Evolutionary conservation across 208 protist genomes (phyloP), one percentile per base, ranked within the genome.

Genomic region (Balamuthia mandrillaris): DNA sequence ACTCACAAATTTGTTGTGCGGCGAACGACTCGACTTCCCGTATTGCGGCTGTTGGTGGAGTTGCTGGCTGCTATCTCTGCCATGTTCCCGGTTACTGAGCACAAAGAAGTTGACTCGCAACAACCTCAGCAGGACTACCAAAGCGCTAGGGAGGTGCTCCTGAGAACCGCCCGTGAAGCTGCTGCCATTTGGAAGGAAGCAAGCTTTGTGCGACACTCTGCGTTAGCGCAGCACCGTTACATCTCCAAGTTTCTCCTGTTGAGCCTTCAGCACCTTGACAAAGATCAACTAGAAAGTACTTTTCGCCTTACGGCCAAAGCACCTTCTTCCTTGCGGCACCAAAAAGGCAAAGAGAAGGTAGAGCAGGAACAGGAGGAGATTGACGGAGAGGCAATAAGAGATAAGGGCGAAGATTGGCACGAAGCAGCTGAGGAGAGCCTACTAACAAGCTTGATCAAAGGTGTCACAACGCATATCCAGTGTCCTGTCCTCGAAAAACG

Each of bases 131-230:
- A 2, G 58, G 42, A 1, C 58, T 14, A 16, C 27, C 12, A 24
- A 31, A 63, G 2, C 14, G 16, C 21, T 54, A 14, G 18, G 14
- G 47, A 54, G 47, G 47, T 24, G 47, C 47, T 21, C 14, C 16
- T 54, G 14, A 37, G 45, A 58, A 1, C 31, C 31, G 68, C 68
- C 58, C 2, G 68, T 58, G 14, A 78, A 78, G 45, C 45, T 78
- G 68, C 42, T 9, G 45, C 29, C 68, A 49, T 78, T 9, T 78
- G 68, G 68, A 49, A 49, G 14, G 68, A 78, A 21, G 58, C 52
- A 35, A 41, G 68, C 68, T 78, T 78, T 49, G 58, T 78, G 0
- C 68, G 68, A 18, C 68, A 78, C 42, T 78, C 68, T n/a, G 37
- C 68, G n/a, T 78, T 60, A 21, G 44, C 31, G 44, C 68, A 78